Percentiles rank a stretch among this genome's conserved stretches.
Conservation (phyloP, 208 protist genomes). For the Trypanosoma grayi region DNA sequence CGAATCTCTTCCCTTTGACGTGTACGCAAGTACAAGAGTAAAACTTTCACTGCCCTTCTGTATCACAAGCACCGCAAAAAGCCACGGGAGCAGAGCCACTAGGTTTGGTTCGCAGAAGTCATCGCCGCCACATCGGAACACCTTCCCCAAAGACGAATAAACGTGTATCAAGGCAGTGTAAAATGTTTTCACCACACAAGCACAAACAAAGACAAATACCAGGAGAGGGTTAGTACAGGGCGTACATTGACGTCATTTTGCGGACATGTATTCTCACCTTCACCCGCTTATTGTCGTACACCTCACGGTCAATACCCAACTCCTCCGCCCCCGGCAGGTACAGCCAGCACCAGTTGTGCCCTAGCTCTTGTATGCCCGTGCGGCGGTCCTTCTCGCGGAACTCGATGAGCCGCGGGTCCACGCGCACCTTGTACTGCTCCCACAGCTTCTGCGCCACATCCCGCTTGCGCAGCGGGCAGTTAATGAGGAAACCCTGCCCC, state of each 20-base stretch:
- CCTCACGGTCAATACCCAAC: constrained; percentile 85
- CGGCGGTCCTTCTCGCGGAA: constrained; percentile 85
- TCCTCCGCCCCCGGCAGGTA: constrained; percentile 91
- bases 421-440: constrained; percentile 91
- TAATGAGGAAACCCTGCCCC: constrained; percentile 87
- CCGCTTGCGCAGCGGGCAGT: constrained; percentile 86
- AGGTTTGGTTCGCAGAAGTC: no score
- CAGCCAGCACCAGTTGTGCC: constrained; percentile 93
- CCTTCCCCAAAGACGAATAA: no score
- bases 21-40: constrained; percentile 6
- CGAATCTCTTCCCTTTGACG: neutral
- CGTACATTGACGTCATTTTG: constrained; percentile 68
- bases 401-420: constrained; percentile 85
- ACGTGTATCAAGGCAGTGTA: no score
- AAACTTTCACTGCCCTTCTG: no score
- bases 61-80: neutral
- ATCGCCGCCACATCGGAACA: no score
- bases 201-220: neutral
- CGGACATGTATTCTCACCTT: constrained; percentile 92
- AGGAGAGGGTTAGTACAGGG: constrained; percentile 58
- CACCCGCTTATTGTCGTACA: constrained; percentile 92
- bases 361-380: constrained; percentile 89
- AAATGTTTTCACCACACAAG: no score
- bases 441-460: constrained; percentile 91
- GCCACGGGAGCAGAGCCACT: neutral